Conservation (phyloP, 352 stramenopile genomes). For the Phytophthora tentaculata region DNA sequence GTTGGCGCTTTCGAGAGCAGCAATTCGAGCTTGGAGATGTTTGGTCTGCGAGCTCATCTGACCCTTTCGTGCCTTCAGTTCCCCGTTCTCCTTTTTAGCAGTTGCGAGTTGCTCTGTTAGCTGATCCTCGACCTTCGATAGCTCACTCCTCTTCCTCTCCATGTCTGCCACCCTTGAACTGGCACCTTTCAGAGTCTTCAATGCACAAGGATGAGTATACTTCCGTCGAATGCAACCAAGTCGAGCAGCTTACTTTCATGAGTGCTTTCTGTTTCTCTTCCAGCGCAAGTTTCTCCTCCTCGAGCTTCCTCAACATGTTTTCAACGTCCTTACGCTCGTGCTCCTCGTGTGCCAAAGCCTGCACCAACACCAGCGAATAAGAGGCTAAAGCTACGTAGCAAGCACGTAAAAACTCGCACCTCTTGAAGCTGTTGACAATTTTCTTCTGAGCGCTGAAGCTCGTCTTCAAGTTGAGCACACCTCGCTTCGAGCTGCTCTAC, state of each 20-base stretch:
- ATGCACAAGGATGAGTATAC: slow-evolving; percentile 7
- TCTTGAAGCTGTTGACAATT: slow-evolving; percentile 28
- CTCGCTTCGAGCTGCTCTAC: slow-evolving; percentile 34
- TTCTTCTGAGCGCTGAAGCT: slow-evolving; percentile 18
- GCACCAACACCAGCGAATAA: background rate
- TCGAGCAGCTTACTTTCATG: slow-evolving; percentile 34
- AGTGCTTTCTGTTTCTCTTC: slow-evolving; percentile 53
- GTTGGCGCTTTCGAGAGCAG: slow-evolving; percentile 44
- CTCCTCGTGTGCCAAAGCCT: slow-evolving; percentile 23
- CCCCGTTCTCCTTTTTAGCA: slow-evolving; percentile 61
- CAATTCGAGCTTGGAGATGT: slow-evolving; percentile 49
- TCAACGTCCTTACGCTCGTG: slow-evolving; percentile 25
- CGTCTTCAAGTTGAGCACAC: slow-evolving; percentile 22
- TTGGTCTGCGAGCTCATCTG: slow-evolving; percentile 60
- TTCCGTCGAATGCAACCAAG: background rate
- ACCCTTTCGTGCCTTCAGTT: slow-evolving; percentile 49
- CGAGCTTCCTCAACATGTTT: slow-evolving; percentile 17
- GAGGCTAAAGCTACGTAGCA: background rate
- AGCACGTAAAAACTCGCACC: slow-evolving; percentile 14
- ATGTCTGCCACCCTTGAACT: slow-evolving; percentile 43
- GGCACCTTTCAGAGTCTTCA: slow-evolving; percentile 47
- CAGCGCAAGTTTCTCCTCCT: slow-evolving; percentile 49
- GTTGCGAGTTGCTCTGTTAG: slow-evolving; percentile 48
- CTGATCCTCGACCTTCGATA: slow-evolving; percentile 44
- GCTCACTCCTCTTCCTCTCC: slow-evolving; percentile 47